phyloP scores from a whole-genome alignment of 148 eudicot genomes.

The Fagopyrum tataricum region DNA sequence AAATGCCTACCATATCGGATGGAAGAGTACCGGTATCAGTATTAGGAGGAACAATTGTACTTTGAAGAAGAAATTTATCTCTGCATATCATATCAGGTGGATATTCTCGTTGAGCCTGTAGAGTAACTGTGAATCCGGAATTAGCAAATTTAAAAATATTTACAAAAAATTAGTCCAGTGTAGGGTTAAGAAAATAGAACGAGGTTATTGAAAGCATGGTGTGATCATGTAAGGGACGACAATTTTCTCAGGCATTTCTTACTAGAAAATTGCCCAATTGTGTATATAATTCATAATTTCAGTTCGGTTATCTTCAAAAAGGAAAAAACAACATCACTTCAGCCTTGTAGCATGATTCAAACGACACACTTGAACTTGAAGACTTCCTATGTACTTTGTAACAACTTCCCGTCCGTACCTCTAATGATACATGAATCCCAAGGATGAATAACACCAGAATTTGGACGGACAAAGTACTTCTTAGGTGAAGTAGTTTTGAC shows the following conservation, averaged over 20 bases:
- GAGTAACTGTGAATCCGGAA: conserved; percentile 56
- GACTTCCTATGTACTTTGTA: neutral
- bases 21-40: conserved; percentile 66
- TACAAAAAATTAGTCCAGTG: no score
- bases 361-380: neutral
- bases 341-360: neutral
- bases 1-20: conserved; percentile 56
- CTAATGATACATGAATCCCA: conserved; percentile 79
- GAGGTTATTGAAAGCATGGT: no score
- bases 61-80: conserved; percentile 89
- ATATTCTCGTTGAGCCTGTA: conserved; percentile 80
- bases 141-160: neutral
- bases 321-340: neutral
- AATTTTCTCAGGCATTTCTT: no score
- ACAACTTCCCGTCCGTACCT: conserved; percentile 34
- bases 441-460: conserved; percentile 81
- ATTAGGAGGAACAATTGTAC: conserved; percentile 57
- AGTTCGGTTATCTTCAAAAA: no score
- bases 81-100: conserved; percentile 79
- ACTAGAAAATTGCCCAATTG: no score
- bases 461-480: conserved; percentile 88
- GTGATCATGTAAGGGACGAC: no score
- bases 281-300: neutral
- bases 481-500: conserved; percentile 96
- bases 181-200: no score